Conservation (phyloP, 2,329 filamentous ascomycete species). For the Calonectria hawksworthii region DNA sequence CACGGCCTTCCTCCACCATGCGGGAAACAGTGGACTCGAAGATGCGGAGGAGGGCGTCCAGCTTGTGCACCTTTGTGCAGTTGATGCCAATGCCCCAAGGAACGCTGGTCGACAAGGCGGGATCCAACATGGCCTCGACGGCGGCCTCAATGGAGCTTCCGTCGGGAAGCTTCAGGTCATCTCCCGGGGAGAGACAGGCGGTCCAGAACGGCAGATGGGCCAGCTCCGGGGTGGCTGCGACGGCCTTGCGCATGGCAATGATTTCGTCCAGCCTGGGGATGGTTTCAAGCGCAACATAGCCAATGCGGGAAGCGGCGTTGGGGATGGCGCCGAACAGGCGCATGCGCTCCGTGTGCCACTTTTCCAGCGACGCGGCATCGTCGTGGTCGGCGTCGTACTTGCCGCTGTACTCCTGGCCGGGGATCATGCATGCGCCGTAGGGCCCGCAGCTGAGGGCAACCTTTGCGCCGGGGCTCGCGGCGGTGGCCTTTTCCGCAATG, state of each 20-base stretch:
- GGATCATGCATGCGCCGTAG: constrained; percentile 77
- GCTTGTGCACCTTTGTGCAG: constrained; percentile 76
- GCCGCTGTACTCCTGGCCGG: constrained; percentile 76
- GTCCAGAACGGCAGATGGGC: constrained; percentile 69
- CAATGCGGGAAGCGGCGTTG: constrained; percentile 56
- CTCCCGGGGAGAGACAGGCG: constrained; percentile 72
- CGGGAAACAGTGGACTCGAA: constrained; percentile 64
- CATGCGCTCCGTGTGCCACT: constrained; percentile 72
- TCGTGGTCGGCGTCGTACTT: constrained; percentile 67
- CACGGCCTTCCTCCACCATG: constrained; percentile 52
- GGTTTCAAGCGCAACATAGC: constrained; percentile 76
- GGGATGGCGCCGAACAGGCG: constrained; percentile 61
- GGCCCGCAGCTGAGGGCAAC: constrained; percentile 75
- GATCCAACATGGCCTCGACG: constrained; percentile 55
- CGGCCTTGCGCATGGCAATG: constrained; percentile 64
- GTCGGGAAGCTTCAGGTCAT: constrained; percentile 68
- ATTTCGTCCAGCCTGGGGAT: constrained; percentile 75
- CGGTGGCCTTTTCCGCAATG: constrained; percentile 56
- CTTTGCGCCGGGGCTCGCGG: constrained; percentile 37
- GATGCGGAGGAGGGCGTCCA: constrained; percentile 66
- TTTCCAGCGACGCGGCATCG: constrained; percentile 58
- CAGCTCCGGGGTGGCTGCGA: constrained; percentile 47
- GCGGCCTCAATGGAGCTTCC: constrained; percentile 58
- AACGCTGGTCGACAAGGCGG: constrained; percentile 34
- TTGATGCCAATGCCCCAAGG: constrained; percentile 78